Conservation (phyloP, 1,139 yeast species). For the Saccharomyces pastorianus region DNA sequence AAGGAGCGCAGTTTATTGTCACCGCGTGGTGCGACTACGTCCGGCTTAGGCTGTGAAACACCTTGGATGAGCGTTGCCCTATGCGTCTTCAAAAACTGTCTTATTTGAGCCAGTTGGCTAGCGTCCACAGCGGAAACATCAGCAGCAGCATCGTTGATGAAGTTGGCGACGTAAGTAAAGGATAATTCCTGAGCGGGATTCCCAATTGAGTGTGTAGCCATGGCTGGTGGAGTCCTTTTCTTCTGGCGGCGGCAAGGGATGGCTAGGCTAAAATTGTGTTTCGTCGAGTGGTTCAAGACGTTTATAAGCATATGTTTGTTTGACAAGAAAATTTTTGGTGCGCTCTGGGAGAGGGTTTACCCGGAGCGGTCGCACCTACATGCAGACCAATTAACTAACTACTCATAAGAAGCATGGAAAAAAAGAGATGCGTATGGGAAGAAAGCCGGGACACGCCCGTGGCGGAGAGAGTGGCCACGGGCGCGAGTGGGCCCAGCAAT, state of each 20-base stretch:
- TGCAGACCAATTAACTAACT: not conserved
- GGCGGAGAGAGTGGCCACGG: not conserved
- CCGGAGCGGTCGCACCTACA: not conserved
- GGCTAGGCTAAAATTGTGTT: not conserved
- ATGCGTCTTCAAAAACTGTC: not conserved
- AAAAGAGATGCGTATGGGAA: not conserved
- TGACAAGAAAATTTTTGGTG: not conserved
- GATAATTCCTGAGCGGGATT: not conserved
- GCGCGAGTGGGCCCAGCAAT: not conserved
- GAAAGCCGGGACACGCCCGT: not conserved
- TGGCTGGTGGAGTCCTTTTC: not conserved
- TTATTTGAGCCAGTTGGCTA: not conserved
- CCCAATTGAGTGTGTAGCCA: not conserved
- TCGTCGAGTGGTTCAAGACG: not conserved
- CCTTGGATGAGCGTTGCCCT: not conserved
- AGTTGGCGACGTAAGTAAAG: not conserved
- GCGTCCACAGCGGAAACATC: conserved; percentile 1
- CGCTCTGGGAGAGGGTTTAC: not conserved
- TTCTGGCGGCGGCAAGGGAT: not conserved
- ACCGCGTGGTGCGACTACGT: not conserved
- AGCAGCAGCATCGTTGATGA: not conserved
- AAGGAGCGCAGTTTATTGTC: not conserved
- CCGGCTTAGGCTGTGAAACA: no score
- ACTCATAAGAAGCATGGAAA: not conserved
- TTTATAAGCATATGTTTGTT: not conserved